Base-by-base conservation (phyloP, 2,329 filamentous ascomycete genomes). In the Coniochaeta prunicola region DNA sequence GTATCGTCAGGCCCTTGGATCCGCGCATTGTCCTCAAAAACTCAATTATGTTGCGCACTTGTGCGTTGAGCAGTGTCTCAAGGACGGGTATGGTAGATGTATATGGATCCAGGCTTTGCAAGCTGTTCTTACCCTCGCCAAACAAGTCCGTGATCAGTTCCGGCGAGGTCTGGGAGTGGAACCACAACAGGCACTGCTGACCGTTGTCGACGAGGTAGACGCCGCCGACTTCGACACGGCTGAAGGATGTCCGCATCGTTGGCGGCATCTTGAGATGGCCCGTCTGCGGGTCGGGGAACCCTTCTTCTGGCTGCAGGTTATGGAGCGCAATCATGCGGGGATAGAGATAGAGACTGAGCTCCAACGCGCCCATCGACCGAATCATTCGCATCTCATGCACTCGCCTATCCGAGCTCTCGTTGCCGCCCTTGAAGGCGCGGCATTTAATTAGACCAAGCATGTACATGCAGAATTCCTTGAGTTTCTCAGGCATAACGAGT, bases 401-500 rank as follows among this genome's bases (percentile, higher is more conserved):
- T 62, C 94, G 84, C 62, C 94, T 87, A 73, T 99, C 94, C 10
- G 90, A 91, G 36, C 91, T 90, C 73, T 99, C 94, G 64, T 88
- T 87, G 59, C 93, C 93, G 57, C 90, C 90, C 77, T 97, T 97
- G 77, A 97, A 92, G 2, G 93, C 92, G 59, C 94, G 86, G 59
- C 86, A 92, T 74, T 99, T 99, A 70, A 96, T 77, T 63, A 97
- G 77, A 54, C 90, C 88, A 10, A 99, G 86, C 75, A 96, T 90
- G 73, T 94, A 97, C 92, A 99, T 97, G 68, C 89, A 87, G 67
- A 96, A 92, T 71, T 99, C 94, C 71, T 97, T 97, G 31, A 99
- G 82, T 64, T 93, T 90, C 75, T 99, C 94, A 0, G 94, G 94
- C 74, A 99, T 86, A 31, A 99, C 92, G 31, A 99, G 84, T 73